Conservation (phyloP, 768 basidiomycete species). For the Macrolepiota albuminosa region DNA sequence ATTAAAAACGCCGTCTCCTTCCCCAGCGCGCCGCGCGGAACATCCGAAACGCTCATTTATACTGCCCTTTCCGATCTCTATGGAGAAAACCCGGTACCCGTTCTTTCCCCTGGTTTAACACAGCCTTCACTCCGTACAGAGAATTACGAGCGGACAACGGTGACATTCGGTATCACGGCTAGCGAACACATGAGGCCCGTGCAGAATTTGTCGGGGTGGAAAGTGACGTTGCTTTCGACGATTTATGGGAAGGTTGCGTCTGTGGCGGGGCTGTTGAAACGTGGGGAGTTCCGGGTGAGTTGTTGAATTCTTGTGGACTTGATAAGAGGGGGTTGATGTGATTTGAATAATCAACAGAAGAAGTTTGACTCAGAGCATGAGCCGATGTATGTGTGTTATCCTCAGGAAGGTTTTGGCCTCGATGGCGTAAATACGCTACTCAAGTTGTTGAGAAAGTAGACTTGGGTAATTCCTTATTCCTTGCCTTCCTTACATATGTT, state of each 20-base stretch:
- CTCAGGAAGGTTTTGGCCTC: conserved; percentile 41
- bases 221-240: background rate
- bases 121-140: background rate
- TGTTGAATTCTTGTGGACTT: background rate
- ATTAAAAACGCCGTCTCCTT: background rate
- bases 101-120: background rate
- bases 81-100: background rate
- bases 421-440: conserved; percentile 40
- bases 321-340: background rate
- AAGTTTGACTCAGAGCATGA: conserved; percentile 41
- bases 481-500: background rate
- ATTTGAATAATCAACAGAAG: conserved; percentile 20
- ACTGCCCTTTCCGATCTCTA: background rate
- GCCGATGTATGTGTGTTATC: conserved; percentile 49
- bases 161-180: background rate
- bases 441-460: conserved; percentile 33
- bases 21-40: background rate
- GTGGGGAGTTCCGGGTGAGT: background rate
- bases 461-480: background rate
- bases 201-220: background rate
- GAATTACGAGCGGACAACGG: background rate
- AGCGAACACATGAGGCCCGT: background rate
- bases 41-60: background rate
- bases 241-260: background rate
- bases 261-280: background rate